Evolutionary conservation across 2,329 filamentous ascomycete genomes (phyloP), one percentile per base, ranked within the genome.

Genomic region (Lachnellula cervina): DNA sequence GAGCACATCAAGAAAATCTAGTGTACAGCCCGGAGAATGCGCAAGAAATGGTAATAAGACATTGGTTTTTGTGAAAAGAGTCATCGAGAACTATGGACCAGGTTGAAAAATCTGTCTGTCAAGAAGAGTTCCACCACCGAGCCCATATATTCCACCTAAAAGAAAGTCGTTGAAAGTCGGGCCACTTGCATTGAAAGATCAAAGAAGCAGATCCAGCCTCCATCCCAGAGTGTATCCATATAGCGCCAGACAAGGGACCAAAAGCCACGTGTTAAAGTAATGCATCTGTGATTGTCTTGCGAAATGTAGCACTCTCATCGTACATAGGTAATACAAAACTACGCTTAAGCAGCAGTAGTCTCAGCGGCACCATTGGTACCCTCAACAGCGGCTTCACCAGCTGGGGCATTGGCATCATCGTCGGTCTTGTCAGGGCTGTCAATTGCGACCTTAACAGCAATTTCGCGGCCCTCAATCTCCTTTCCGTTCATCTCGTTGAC

Each of bases 361-460:
- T 55, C 70, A 60, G 80, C 74, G 66, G 74, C 61, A 61, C 76
- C 76, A 68, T 80, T 87, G 69, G 88, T 96, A 90, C 64, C 85
- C 58, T 66, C 64, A 57, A 63, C 59, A 59, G 63, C 63, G 58
- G 64, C 64, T 56, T 68, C 67, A 48, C 64, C 72, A 57, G 72
- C 76, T 62, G 76, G 77, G 56, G 77, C 74, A 66, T 80, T 87
- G 70, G 88, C 84, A 72, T 97, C 93, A 77, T 97, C 93, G 63
- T 87, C 83, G 59, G 83, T 86, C 88, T 97, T 99, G 78, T 95
- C 93, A 63, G 94, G 94, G 82, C 91, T 97, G 80, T 99, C 94
- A 71, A 99, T 97, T 72, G 94, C 94, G 72, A 99, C 92, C 89
- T 99, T 99, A 83, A 99, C 94, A 64, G 94, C 94, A 68, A 99